Conservation (phyloP, 192 early-diverging fungal species). For the Bifiguratus adelaidae region DNA sequence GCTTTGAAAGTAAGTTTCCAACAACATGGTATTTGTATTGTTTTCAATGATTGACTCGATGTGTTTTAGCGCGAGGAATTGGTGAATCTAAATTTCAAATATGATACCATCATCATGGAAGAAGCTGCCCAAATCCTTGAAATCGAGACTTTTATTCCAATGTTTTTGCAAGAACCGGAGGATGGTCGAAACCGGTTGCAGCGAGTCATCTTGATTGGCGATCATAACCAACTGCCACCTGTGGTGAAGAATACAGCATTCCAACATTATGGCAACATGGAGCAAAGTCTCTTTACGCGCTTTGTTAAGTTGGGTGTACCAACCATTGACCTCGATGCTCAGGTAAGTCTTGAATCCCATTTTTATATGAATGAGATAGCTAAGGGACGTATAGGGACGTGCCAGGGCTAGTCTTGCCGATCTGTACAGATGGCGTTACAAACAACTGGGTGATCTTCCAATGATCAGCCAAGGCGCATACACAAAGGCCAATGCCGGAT, state of each 20-base stretch:
- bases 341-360: slow-evolving; percentile 21
- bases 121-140: slow-evolving; percentile 94
- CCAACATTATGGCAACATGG: slow-evolving; percentile 83
- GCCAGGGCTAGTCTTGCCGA: slow-evolving; percentile 67
- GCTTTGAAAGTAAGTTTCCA: slow-evolving; percentile 59
- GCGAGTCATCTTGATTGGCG: slow-evolving; percentile 93
- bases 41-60: neutral
- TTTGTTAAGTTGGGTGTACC: slow-evolving; percentile 93
- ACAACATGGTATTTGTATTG: neutral
- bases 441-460: slow-evolving; percentile 56
- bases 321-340: slow-evolving; percentile 72
- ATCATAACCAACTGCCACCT: slow-evolving; percentile 95
- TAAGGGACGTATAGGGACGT: slow-evolving; percentile 49
- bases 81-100: slow-evolving; percentile 83
- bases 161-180: slow-evolving; percentile 70
- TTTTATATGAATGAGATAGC: neutral
- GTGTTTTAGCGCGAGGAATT: slow-evolving; percentile 56
- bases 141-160: slow-evolving; percentile 89
- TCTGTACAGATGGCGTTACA: slow-evolving; percentile 84
- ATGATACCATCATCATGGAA: slow-evolving; percentile 95
- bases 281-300: slow-evolving; percentile 89
- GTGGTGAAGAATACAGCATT: slow-evolving; percentile 86
- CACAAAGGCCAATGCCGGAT: slow-evolving; percentile 70
- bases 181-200: slow-evolving; percentile 57
- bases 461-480: slow-evolving; percentile 40